Percentiles rank a stretch among this genome's conserved stretches.
phyloP scores from a whole-genome alignment of 2,329 filamentous ascomycete species.

The Xylariaceae sp. region DNA sequence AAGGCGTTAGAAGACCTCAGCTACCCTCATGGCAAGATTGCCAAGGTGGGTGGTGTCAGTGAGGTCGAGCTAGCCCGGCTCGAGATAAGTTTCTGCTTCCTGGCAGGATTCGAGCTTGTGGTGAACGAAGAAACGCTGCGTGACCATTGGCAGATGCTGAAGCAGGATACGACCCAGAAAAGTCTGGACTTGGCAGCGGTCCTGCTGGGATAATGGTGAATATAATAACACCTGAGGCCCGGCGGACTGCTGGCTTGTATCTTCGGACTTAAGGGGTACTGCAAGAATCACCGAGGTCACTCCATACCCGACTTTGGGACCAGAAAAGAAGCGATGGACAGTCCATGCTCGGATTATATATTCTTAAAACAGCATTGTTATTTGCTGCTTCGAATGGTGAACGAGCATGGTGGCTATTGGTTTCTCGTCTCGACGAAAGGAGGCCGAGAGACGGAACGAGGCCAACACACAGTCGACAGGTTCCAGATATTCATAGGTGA shows the following conservation, averaged over 20 bases:
- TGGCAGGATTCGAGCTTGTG: conserved; percentile 76
- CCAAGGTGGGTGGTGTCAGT: conserved; percentile 82
- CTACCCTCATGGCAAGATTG: conserved; percentile 77
- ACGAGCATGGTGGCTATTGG: background rate
- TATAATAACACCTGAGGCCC: conserved; percentile 23
- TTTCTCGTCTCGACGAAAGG: background rate
- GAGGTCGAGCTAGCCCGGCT: conserved; percentile 74
- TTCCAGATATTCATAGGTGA: background rate
- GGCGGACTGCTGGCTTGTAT: conserved; percentile 16
- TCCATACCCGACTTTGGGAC: background rate
- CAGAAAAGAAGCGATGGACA: background rate
- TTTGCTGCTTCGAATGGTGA: background rate
- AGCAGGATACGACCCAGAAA: conserved; percentile 11
- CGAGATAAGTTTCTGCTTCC: conserved; percentile 84
- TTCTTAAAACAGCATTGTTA: background rate
- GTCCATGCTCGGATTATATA: background rate
- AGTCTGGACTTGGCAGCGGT: background rate
- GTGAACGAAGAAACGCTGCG: conserved; percentile 56
- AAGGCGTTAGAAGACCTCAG: conserved; percentile 92
- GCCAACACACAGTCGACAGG: background rate
- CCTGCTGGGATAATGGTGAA: conserved; percentile 14
- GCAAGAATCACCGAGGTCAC: background rate
- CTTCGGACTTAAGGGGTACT: background rate
- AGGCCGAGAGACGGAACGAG: background rate
- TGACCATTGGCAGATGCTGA: conserved; percentile 63